Evolutionary conservation across 495 filamentous ascomycete species (phyloP), one percentile per base, ranked within the genome.

Genomic region (Aspergillus mulundensis): DNA sequence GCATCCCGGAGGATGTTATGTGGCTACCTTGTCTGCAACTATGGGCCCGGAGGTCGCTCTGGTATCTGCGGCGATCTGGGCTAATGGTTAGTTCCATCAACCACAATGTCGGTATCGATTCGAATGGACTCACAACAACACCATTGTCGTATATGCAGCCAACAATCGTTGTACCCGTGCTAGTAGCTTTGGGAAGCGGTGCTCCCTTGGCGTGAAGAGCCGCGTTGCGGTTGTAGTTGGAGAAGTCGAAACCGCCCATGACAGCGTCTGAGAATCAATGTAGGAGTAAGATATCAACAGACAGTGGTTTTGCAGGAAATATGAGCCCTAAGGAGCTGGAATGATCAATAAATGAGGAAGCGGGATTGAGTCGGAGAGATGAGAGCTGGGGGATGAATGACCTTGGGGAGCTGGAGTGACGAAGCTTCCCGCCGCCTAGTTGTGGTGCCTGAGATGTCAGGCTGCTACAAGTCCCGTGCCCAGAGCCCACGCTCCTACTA

Each of bases 241-340:
- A 92, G 81, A 99, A 99, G 78, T 97, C 94, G 82, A 99, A 97
- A 80, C 95, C 95, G 59, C 88, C 85, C 95, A 99, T 98, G 62
- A 64, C 84, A 76, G 72, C 62, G 61, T 66, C 61, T 66, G 57
- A 56, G 56, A 58, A 55, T 44, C 18, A 53, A 14, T 12, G 19
- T 53, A 5, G 38, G 15, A 5, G 14, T 39, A 41, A 28, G 16
- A 18, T 21, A 58, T 47, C 46, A n/a, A 23, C 16, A 14, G n/a
- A 32, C 24, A 15, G 30, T 38, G 47, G 15, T 21, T 8, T 16
- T 39, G 1, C n/a, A 15, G 43, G 16, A 7, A 2, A 4, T 15
- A 10, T 1, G 16, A n/a, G 19, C 50, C 25, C 14, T 36, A 14
- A 12, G 2, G 46, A 25, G 50, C 7, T 10, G 41, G 32, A 51